Conservation (phyloP, 2,329 filamentous ascomycete species). For the Botrytis deweyae region DNA sequence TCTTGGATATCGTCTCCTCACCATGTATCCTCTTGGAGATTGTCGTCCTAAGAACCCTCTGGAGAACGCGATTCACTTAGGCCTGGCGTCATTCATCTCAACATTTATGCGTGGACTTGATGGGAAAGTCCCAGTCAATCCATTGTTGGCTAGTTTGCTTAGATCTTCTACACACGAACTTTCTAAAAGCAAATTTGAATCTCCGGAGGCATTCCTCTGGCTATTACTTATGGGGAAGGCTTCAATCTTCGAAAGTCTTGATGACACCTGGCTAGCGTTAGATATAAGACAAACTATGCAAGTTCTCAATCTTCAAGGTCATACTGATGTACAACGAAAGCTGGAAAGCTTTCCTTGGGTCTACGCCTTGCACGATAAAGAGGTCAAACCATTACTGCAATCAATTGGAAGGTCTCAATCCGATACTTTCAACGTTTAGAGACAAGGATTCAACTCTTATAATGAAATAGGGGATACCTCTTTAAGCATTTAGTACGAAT, state of each 20-base stretch:
- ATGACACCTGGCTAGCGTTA: conserved; percentile 22
- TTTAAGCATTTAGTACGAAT: neutral
- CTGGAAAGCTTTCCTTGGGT: conserved; percentile 36
- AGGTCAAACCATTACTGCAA: neutral
- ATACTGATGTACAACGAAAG: conserved; percentile 24
- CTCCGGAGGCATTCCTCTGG: conserved; percentile 32
- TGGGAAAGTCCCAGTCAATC: conserved; percentile 17
- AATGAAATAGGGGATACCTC: rapidly evolving
- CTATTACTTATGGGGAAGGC: conserved; percentile 27
- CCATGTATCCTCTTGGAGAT: conserved; percentile 25
- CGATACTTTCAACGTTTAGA: neutral
- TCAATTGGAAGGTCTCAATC: neutral
- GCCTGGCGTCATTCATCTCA: conserved; percentile 35
- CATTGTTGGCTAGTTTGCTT: conserved; percentile 23
- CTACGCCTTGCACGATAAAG: conserved; percentile 28
- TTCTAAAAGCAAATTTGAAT: neutral
- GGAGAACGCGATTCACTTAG: conserved; percentile 34
- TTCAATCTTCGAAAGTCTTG: conserved; percentile 17
- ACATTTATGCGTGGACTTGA: conserved; percentile 29
- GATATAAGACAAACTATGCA: conserved; percentile 21
- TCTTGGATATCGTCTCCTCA: conserved; percentile 35
- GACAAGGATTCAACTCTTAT: neutral
- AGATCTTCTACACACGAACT: neutral
- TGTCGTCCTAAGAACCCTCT: neutral
- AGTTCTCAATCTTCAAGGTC: conserved; percentile 23